A percentile compares a stretch with the other conserved stretches of the same genome.
Conservation (phyloP, 2,329 filamentous ascomycete species). For the Fusarium chaquense region DNA sequence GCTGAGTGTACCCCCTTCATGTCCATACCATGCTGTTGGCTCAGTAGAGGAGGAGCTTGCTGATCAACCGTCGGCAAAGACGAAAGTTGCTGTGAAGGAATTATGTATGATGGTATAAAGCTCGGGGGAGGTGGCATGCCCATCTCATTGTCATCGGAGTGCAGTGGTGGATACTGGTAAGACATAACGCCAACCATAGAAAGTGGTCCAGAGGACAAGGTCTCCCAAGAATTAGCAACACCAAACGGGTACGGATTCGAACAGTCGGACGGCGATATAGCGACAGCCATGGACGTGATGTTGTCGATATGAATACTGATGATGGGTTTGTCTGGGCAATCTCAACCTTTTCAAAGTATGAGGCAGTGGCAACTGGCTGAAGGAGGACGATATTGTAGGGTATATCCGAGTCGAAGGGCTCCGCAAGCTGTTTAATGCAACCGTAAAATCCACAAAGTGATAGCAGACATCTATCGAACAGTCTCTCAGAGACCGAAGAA, state of each 20-base stretch:
- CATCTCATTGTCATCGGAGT: constrained; percentile 57
- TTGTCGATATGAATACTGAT: constrained; percentile 3
- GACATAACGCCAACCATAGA: constrained; percentile 55
- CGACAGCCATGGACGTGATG: constrained; percentile 38
- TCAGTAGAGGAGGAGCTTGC: constrained; percentile 52
- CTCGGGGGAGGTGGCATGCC: constrained; percentile 55
- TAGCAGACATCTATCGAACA: constrained; percentile 20
- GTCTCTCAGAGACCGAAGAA: neutral
- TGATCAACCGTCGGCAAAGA: constrained; percentile 50
- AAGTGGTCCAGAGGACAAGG: constrained; percentile 16
- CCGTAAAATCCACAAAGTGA: constrained; percentile 8
- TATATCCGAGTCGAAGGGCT: constrained; percentile 12
- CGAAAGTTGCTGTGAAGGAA: constrained; percentile 50
- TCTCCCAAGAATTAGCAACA: constrained; percentile 22
- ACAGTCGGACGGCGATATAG: constrained; percentile 23
- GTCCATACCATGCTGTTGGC: constrained; percentile 53
- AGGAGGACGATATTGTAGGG: constrained; percentile 13
- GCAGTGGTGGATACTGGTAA: constrained; percentile 62
- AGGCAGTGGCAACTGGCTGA: constrained; percentile 2
- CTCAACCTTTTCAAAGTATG: constrained; percentile 7
- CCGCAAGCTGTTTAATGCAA: constrained; percentile 8
- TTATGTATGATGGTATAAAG: constrained; percentile 50
- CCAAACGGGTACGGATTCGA: constrained; percentile 29
- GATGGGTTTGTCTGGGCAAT: constrained; percentile 1
- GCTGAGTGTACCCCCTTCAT: constrained; percentile 64